Base-by-base conservation (phyloP, 1,284 basidiomycete species). In the Rhodotorula sp. region DNA sequence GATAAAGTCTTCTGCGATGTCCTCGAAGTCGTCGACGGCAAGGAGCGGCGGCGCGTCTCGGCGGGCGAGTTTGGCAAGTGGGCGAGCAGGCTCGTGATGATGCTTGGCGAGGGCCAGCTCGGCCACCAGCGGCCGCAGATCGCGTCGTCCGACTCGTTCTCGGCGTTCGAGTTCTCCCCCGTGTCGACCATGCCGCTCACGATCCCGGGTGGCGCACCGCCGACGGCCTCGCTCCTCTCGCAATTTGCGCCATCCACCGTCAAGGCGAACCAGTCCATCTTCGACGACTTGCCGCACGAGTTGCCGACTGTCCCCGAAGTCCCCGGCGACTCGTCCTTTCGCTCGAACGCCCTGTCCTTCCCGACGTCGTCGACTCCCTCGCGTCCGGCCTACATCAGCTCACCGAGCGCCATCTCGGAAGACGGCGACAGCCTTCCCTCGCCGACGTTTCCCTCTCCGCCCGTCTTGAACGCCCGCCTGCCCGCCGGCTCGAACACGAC, bases 1-100 rank as follows among this genome's bases (percentile, higher is more conserved):
- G 86, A 86, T 71, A 86, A 87, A 61, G 91, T 99, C 19, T 94
- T 99, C 79, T 92, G 89, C 80, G 86, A 94, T 74, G 86, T 92
- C 48, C 83, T 87, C 55, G 83, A 86, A 77, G 80, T 84, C 54
- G 79, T 83, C 64, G 85, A 70, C 48, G 69, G 68, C 22, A 22
- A 66, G 54, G 58, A 64, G 71, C 62, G 73, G 62, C 60, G 61
- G 71, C 86, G 92, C 52, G 86, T 91, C 64, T 85, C 87, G 34
- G 94, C 95, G 9, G 84, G 84, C 59, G 92, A 92, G 70, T 91
- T 99, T 77, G 94, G 92, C 19, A 80, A 82, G 59, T 99, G 95
- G 95, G 85, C 89, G 64, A 88, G 86, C 79, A 87, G 89, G 71
- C 83, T 98, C 5, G 90, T 91, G 19, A 83, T 86, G 57, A 79